Base-by-base conservation (phyloP, 2,329 filamentous ascomycete genomes). In the Cladophialophora yegresii region DNA sequence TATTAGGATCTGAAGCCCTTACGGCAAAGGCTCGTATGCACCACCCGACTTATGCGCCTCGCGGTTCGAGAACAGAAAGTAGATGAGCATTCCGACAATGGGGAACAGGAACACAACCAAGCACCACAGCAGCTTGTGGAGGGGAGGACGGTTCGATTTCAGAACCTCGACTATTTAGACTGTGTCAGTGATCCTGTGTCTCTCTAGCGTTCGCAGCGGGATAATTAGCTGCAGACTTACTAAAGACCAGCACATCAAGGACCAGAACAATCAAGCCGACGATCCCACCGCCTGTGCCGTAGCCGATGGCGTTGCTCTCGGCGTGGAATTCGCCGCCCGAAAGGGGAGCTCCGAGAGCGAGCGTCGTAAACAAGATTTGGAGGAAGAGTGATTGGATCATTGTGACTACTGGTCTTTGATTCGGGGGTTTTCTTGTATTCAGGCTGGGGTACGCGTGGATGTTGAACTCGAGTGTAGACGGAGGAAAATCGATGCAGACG, bases 11-110 rank as follows among this genome's bases (percentile, higher is more conserved):
- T 28, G 7, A 16, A 20, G n/a, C 13, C 13, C 32, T 36, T 57
- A 67, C 43, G 62, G 62, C 55, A 68, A 64, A 30, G 62, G 53
- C 33, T 68, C 66, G 50, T 68, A 68, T 16, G 61, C 54, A 22
- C 66, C 61, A 33, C 64, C 56, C 36, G 55, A 20, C 40, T 64
- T 64, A 50, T 68, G 64, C 1, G 51, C 50, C 22, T 49, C 66
- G 43, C 66, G 66, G 45, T 68, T 67, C n/a, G 64, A 66, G 58
- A 68, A 67, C 53, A 68, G 61, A 45, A 59, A 66, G 64, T 68
- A 68, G 58, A 68, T 58, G 43, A 68, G 57, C 47, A 67, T 67
- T 22, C 66, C 66, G n/a, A 66, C 23, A 40, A 68, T 64, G 12
- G 66, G 66, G 64, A 68, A 68, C 13, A 68, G 54, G 64, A 68